Evolutionary conservation across 441 rosid species (phyloP).

Genomic region (Populus hybrid): DNA sequence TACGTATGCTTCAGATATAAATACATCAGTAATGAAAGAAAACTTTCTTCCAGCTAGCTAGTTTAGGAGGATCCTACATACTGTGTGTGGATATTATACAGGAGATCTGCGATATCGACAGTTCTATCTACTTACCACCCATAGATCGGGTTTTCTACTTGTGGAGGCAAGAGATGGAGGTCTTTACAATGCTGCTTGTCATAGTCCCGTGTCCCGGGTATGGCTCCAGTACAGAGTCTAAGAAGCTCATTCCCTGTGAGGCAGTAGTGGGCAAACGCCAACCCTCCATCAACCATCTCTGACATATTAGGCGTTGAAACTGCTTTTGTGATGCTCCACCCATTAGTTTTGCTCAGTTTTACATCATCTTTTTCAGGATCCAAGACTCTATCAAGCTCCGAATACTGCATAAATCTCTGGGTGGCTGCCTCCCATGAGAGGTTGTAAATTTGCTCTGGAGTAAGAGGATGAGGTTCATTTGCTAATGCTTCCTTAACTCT

Average conservation of each 20-base stretch:
- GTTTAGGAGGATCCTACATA: slow-evolving; percentile 11
- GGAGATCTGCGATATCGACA: background rate
- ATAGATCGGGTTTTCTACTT: slow-evolving; percentile 78
- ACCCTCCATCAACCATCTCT: slow-evolving; percentile 70
- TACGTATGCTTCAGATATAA: background rate
- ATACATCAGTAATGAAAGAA: background rate
- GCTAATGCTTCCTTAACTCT: slow-evolving; percentile 82
- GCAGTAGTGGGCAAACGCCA: slow-evolving; percentile 87
- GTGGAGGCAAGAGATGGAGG: slow-evolving; percentile 75
- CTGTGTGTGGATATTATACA: slow-evolving; percentile 7
- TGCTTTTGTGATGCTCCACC: slow-evolving; percentile 40
- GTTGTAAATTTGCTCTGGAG: slow-evolving; percentile 68
- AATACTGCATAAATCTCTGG: slow-evolving; percentile 78
- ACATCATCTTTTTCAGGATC: slow-evolving; percentile 21
- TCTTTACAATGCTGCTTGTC: slow-evolving; percentile 86
- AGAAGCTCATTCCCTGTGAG: slow-evolving; percentile 86
- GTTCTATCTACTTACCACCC: slow-evolving; percentile 55
- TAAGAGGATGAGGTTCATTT: slow-evolving; percentile 84
- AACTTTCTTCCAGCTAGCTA: slow-evolving; percentile 11
- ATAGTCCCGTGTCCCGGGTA: slow-evolving; percentile 76
- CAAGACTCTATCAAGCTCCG: slow-evolving; percentile 68
- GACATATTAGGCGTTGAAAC: slow-evolving; percentile 55
- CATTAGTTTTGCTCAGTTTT: slow-evolving; percentile 20
- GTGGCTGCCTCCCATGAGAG: slow-evolving; percentile 99
- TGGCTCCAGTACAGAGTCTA: slow-evolving; percentile 76